phyloP scores from a whole-genome alignment of 2,329 filamentous ascomycete species.

The Knufia petricola region DNA sequence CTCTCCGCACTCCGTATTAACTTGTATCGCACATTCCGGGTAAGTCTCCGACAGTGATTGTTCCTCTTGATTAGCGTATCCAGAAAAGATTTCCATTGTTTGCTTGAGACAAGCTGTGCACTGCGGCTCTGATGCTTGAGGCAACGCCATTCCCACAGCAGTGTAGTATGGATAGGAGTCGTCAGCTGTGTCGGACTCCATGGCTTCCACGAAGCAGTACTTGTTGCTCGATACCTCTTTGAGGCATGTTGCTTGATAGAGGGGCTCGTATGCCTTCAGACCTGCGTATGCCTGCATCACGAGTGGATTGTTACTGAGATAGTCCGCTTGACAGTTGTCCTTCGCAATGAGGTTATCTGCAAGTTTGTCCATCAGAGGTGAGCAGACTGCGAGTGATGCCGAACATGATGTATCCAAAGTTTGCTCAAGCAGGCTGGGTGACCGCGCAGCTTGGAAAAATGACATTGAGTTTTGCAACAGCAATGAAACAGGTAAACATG shows the following conservation, averaged over 20 bases:
- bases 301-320: conserved; percentile 53
- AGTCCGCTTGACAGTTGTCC: conserved; percentile 63
- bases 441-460: conserved; percentile 72
- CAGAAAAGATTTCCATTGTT: conserved; percentile 72
- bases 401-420: conserved; percentile 71
- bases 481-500: conserved; percentile 75
- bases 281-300: conserved; percentile 68
- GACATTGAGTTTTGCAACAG: conserved; percentile 72
- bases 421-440: conserved; percentile 60
- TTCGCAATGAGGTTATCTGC: conserved; percentile 55
- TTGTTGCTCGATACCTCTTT: conserved; percentile 57
- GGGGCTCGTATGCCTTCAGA: conserved; percentile 63
- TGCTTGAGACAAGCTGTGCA: conserved; percentile 68
- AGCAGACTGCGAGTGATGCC: conserved; percentile 57
- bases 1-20: conserved; percentile 57
- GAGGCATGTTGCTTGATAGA: conserved; percentile 75
- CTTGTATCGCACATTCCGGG: conserved; percentile 56
- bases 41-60: conserved; percentile 64
- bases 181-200: conserved; percentile 59
- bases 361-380: conserved; percentile 51
- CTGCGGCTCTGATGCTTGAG: conserved; percentile 55
- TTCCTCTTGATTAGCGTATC: conserved; percentile 54
- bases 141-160: conserved; percentile 64
- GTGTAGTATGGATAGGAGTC: conserved; percentile 80
- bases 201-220: conserved; percentile 74